Percentiles rank a stretch among this genome's conserved stretches.
These are phyloP conservation scores for Sphagnum contortum DNA, from an alignment of 225 moss, liverwort and hornwort genomes.

Conservation along the genomic window DNA sequence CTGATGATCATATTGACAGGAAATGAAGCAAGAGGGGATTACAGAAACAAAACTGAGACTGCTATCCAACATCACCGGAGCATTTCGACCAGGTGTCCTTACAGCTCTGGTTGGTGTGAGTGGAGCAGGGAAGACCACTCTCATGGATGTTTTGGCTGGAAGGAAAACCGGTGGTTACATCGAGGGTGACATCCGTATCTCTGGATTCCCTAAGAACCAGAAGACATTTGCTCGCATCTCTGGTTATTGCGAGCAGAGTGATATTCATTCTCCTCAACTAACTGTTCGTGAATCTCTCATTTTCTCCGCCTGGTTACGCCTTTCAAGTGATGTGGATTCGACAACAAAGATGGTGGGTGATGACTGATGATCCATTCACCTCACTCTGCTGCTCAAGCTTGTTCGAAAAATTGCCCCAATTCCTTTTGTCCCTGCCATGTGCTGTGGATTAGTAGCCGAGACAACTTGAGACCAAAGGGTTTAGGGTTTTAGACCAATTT, in stretches of 20 bases:
- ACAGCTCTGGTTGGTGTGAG: conserved; percentile 60
- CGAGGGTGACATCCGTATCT: conserved; percentile 75
- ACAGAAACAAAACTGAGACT: conserved; percentile 38
- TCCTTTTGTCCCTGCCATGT: no score
- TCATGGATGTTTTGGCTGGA: conserved; percentile 88
- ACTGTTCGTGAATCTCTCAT: conserved; percentile 72
- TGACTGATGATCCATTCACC: neutral
- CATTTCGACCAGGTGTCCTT: conserved; percentile 56
- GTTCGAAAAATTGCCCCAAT: neutral
- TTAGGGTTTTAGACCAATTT: neutral
- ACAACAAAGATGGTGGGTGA: conserved; percentile 43
- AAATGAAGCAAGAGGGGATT: conserved; percentile 47
- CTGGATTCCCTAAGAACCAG: conserved; percentile 63
- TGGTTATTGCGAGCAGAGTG: conserved; percentile 79
- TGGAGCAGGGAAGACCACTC: conserved; percentile 78
- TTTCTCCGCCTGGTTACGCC: conserved; percentile 83
- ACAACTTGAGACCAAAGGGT: no score
- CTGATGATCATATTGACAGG: conserved; percentile 12
- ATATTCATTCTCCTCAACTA: conserved; percentile 79
- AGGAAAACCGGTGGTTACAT: conserved; percentile 80
- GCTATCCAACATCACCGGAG: conserved; percentile 46
- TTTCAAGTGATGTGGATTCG: conserved; percentile 30
- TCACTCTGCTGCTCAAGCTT: neutral
- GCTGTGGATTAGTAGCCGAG: no score
- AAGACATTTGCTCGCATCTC: conserved; percentile 78